Percentiles rank a stretch among this genome's conserved stretches.
Evolutionary conservation across 2,329 filamentous ascomycete genomes (phyloP).

Genomic region (Rugonectria rugulosa): DNA sequence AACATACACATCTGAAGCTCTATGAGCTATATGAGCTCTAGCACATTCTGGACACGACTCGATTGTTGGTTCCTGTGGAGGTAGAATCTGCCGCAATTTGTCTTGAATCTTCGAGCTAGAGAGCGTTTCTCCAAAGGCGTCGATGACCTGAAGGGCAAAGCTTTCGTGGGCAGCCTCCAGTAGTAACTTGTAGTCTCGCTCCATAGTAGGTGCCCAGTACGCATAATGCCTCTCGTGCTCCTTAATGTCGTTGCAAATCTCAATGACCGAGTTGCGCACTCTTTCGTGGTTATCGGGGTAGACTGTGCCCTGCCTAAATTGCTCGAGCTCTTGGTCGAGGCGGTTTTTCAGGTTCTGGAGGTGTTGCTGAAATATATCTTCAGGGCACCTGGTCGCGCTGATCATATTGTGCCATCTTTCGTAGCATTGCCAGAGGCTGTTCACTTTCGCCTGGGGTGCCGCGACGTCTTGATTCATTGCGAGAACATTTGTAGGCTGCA

Average conservation of each 20-base stretch:
- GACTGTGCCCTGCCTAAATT: background rate
- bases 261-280: background rate
- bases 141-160: background rate
- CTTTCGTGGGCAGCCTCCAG: background rate
- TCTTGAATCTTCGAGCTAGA: background rate
- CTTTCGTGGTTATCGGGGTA: background rate
- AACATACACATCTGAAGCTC: background rate
- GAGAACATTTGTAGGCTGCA: no score
- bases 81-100: background rate
- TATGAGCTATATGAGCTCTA: background rate
- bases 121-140: background rate
- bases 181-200: background rate
- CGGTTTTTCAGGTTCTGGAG: no score
- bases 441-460: no score
- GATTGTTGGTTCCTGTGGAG: background rate
- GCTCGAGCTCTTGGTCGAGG: background rate
- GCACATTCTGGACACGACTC: background rate
- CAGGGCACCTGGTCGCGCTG: no score
- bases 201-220: background rate
- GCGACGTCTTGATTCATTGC: no score
- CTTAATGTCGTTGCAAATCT: background rate
- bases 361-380: no score
- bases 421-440: no score
- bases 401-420: no score
- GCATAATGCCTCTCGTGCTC: conserved; percentile 1